Evolutionary conservation across 176 grass and related monocot genomes (phyloP), one percentile per base, ranked within the genome.

Genomic region (Puccinellia tenuiflora): DNA sequence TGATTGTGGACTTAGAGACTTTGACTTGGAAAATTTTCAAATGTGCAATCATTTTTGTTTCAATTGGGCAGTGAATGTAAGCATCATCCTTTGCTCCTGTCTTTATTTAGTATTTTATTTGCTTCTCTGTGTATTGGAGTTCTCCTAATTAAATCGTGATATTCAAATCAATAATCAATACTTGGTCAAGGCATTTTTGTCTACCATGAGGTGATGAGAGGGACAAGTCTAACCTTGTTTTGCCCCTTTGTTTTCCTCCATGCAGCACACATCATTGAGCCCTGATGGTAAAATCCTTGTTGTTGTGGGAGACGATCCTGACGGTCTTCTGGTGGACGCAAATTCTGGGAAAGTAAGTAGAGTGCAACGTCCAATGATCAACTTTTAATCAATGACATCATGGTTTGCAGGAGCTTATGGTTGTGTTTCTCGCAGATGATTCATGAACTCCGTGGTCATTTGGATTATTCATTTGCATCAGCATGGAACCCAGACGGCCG

Each of bases 391-490:
- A 68, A 21, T 4, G 18, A 20, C 40, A 4, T 10, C 12, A 47
- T 21, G 50, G 42, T 53, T 75, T 21, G 75, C 14, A 46, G 15
- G 69, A 82, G 15, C 75, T 79, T 68, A 67, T 28, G 1, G 9
- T 11, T 76, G 9, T 43, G 30, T 46, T 81, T 90, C 61, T 65
- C 56, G 14, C 53, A 97, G 92, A 76, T 45, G 3, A 56, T 97
- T 76, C 84, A 94, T 38, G 69, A 81, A 35, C 77, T 97, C 48
- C 52, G 20, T 26, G 94, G 94, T 37, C 92, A 97, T 76, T 75
- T 88, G 66, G 94, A 97, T 64, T 97, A 81, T 66, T 97, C 94
- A 0, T 97, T 97, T 35, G 94, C 94, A n/a, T 94, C 94, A 13
- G 88, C 92, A 7, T 97, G 94, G 92, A 90, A 92, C 50, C 94